A percentile compares a stretch with the other conserved stretches of the same genome.
Evolutionary conservation across 495 filamentous ascomycete genomes (phyloP).

Genomic region (Neurospora africana): DNA sequence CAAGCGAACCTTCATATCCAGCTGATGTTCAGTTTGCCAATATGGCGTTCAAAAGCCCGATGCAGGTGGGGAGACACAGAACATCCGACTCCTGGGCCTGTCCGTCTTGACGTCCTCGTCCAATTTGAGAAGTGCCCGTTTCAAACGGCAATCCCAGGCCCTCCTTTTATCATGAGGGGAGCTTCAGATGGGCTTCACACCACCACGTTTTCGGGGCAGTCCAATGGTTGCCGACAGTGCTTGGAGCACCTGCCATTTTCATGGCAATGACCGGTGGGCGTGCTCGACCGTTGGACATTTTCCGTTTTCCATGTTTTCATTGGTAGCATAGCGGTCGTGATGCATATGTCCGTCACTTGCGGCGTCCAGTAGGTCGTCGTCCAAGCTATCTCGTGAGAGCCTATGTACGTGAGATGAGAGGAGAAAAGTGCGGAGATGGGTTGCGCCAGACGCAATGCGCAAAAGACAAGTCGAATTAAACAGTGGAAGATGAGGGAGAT

Average conservation of each 20-base stretch:
- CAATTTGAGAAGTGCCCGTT: neutral
- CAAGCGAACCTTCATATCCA: neutral
- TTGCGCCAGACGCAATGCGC: neutral
- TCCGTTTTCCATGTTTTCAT: neutral
- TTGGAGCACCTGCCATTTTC: neutral
- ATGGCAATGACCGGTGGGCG: neutral
- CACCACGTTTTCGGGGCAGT: neutral
- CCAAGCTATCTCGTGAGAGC: neutral
- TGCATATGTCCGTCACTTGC: neutral
- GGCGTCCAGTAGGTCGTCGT: neutral
- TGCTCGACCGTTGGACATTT: neutral
- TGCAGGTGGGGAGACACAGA: neutral
- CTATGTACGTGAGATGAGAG: neutral
- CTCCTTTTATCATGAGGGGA: neutral
- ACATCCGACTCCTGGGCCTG: neutral
- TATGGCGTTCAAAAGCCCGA: neutral
- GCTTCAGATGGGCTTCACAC: neutral
- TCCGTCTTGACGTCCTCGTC: neutral
- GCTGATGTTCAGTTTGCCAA: neutral
- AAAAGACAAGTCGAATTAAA: neutral
- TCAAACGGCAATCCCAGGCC: neutral
- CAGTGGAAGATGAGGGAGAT: neutral
- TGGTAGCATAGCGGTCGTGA: neutral
- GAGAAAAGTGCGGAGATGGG: neutral
- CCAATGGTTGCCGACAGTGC: neutral